Evolutionary conservation across 2,329 filamentous ascomycete genomes (phyloP), one percentile per base, ranked within the genome.

Genomic region (Rhexocercosporidium sp.): DNA sequence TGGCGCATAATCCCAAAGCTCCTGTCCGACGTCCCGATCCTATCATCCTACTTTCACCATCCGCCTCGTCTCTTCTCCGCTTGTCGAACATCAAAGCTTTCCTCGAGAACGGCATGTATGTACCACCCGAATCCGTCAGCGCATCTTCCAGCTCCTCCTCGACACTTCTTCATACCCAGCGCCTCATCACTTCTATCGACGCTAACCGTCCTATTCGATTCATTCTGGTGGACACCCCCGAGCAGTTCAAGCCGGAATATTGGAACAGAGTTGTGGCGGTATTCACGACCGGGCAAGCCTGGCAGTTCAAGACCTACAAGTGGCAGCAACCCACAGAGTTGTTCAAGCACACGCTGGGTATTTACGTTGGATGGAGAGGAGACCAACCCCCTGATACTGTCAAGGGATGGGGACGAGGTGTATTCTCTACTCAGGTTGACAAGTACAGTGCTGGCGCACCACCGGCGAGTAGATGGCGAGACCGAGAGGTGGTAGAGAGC

Each of bases 231-330:
- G 96, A 99, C 79, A 91, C 90, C 20, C 92, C 94, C 0, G 91
- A 96, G 77, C 92, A 96, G 79, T 99, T 99, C 86, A 97, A 97
- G 79, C 96, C 96, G 0, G 94, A 98, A 77, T 97, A 98, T 83
- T 99, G 96, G 96, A 90, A 90, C 75, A 90, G 94, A 61, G 92
- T 99, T 7, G 96, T 97, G 1, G 96, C 92, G 14, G 94, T 99
- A 66, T 98, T 99, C 81, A 99, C 96, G 0, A 99, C 96, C 0
- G 96, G 96, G 39, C 96, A 99, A 82, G 90, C 91, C 11, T 99
- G 96, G 96, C 96, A 99, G 81, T 99, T 99, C 82, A 97, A 97
- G 82, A 92, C 89, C 73, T 99, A 99, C 86, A 97, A 97, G 80
- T 99, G 96, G 93, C 90, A 90, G 73, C 90, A 91, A 65, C 92